phyloP scores from a whole-genome alignment of 2,329 filamentous ascomycete genomes.

The Ceratocystis papillata region DNA sequence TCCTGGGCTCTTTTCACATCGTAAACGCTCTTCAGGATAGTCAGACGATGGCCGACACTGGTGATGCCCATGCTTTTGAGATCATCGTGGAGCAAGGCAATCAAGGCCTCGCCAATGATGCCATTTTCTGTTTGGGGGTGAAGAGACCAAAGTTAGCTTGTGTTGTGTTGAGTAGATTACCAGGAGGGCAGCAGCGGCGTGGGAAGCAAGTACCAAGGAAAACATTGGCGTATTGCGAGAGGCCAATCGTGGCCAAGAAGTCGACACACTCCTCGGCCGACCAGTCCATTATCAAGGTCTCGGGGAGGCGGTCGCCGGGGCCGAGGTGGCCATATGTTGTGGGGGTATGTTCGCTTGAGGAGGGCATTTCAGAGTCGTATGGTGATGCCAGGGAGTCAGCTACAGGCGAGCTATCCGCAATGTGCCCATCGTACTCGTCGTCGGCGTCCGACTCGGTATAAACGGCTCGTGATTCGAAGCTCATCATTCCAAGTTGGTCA shows the following conservation, averaged over 20 bases:
- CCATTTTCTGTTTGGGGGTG: slow-evolving; percentile 60
- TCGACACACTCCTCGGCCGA: slow-evolving; percentile 80
- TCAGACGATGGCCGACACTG: slow-evolving; percentile 88
- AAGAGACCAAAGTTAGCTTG: slow-evolving; percentile 6
- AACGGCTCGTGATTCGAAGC: slow-evolving; percentile 54
- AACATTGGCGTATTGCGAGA: slow-evolving; percentile 69
- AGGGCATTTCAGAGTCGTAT: slow-evolving; percentile 61
- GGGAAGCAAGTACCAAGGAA: slow-evolving; percentile 57
- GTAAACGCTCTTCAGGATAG: slow-evolving; percentile 91
- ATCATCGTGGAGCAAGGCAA: slow-evolving; percentile 82
- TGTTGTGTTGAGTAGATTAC: not conserved
- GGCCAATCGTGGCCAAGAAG: slow-evolving; percentile 67
- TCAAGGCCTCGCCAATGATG: slow-evolving; percentile 81
- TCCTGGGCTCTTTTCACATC: slow-evolving; percentile 93
- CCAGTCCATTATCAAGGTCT: slow-evolving; percentile 70
- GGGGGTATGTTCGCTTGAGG: slow-evolving; percentile 62
- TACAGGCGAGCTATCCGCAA: slow-evolving; percentile 56
- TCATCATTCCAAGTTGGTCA: slow-evolving; percentile 35
- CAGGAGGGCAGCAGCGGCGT: no score
- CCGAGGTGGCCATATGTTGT: slow-evolving; percentile 62
- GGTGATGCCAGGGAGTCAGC: slow-evolving; percentile 59
- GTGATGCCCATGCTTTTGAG: slow-evolving; percentile 87
- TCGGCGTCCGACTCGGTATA: slow-evolving; percentile 74
- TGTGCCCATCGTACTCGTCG: slow-evolving; percentile 70
- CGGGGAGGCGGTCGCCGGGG: slow-evolving; percentile 56